Evolutionary conservation across 352 stramenopile species (phyloP).

Genomic region (Phytophthora rubi): DNA sequence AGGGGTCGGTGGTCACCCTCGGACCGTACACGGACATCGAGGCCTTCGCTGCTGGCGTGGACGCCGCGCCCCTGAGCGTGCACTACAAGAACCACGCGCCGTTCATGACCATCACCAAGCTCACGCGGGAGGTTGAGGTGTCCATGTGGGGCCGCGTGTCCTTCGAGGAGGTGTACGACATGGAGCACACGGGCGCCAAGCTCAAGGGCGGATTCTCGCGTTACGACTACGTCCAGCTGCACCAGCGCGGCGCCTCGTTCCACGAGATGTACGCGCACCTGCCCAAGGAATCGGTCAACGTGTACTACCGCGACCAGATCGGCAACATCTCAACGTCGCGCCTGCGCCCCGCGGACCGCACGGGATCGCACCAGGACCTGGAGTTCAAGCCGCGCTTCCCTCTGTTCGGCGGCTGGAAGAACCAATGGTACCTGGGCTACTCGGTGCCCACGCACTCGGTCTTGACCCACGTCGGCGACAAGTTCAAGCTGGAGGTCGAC

Average conservation of each 20-base stretch:
- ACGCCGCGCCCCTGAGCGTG: constrained; percentile 47
- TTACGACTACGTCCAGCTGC: constrained; percentile 80
- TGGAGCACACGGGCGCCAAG: constrained; percentile 85
- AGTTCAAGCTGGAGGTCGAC: constrained; percentile 86
- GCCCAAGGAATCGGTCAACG: constrained; percentile 80
- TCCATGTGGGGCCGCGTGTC: constrained; percentile 91
- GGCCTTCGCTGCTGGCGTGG: constrained; percentile 47
- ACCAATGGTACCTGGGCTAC: constrained; percentile 90
- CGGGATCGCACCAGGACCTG: constrained; percentile 64
- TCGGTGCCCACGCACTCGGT: constrained; percentile 85
- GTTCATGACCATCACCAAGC: constrained; percentile 86
- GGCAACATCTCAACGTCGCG: constrained; percentile 90
- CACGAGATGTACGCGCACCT: constrained; percentile 72
- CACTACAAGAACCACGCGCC: constrained; percentile 90
- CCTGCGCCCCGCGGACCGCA: constrained; percentile 47
- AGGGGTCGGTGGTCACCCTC: constrained; percentile 80
- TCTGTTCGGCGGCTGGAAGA: constrained; percentile 91
- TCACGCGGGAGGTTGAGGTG: constrained; percentile 89
- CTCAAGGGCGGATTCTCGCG: constrained; percentile 89
- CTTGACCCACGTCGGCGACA: constrained; percentile 62
- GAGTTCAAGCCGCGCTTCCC: constrained; percentile 88
- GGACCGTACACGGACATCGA: constrained; percentile 77
- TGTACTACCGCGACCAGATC: constrained; percentile 93
- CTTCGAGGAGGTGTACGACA: constrained; percentile 88
- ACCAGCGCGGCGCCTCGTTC: constrained; percentile 78